These are phyloP conservation scores for Ganoderma lingzhi DNA, from an alignment of 1,284 basidiomycete species.

Conservation along the genomic window DNA sequence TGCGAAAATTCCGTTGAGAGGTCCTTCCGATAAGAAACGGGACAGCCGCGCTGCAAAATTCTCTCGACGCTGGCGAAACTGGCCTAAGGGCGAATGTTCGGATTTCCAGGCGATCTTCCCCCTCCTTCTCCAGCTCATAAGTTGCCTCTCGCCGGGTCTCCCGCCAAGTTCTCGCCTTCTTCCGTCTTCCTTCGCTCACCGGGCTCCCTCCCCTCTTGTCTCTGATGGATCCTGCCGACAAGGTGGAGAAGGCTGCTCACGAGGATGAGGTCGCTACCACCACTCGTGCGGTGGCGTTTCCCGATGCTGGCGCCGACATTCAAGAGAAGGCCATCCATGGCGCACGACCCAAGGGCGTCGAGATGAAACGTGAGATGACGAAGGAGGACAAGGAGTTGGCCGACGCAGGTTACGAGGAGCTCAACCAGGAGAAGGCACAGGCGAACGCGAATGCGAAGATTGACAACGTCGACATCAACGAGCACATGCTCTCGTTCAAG, in stretches of 20 bases:
- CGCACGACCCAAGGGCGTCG: slow-evolving; percentile 57
- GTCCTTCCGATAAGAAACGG: slow-evolving; percentile 33
- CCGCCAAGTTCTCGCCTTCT: slow-evolving; percentile 3
- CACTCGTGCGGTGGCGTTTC: slow-evolving; percentile 54
- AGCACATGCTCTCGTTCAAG: slow-evolving; percentile 58
- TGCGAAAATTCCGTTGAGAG: slow-evolving; percentile 23
- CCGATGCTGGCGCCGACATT: slow-evolving; percentile 48
- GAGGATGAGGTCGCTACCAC: slow-evolving; percentile 37
- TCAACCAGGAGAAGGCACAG: slow-evolving; percentile 54
- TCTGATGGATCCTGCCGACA: slow-evolving; percentile 31
- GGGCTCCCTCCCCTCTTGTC: neutral
- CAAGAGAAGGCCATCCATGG: slow-evolving; percentile 50
- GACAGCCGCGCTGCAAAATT: slow-evolving; percentile 14
- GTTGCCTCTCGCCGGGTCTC: slow-evolving; percentile 5
- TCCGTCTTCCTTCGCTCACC: slow-evolving; percentile 12
- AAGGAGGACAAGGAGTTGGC: slow-evolving; percentile 72
- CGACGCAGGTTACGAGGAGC: slow-evolving; percentile 72
- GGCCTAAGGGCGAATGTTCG: neutral
- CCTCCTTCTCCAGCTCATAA: slow-evolving; percentile 20
- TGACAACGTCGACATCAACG: slow-evolving; percentile 60
- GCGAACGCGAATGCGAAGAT: slow-evolving; percentile 40
- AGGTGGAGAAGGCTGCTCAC: slow-evolving; percentile 28
- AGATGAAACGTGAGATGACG: slow-evolving; percentile 69
- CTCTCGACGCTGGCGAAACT: slow-evolving; percentile 3
- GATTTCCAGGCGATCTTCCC: slow-evolving; percentile 19